Conservation (phyloP, 1,139 yeast species). For the Geotrichum europaeum region DNA sequence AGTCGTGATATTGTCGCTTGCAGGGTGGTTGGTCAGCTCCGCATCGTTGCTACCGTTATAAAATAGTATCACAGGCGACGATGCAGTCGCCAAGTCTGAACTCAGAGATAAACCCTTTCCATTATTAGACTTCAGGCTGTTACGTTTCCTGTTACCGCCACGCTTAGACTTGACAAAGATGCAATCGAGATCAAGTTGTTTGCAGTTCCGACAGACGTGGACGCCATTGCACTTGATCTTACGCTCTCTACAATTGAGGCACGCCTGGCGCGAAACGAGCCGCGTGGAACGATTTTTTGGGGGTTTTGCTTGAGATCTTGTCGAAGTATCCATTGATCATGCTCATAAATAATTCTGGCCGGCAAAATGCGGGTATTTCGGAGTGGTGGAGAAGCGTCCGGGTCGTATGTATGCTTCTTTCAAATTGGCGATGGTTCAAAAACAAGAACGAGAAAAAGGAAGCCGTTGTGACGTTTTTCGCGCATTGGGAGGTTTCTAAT, state of each 20-base stretch:
- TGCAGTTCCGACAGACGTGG: conserved; percentile 48
- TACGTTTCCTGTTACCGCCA: conserved; percentile 47
- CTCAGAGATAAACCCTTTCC: neutral
- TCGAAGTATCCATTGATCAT: neutral
- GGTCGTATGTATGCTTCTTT: too few species aligned
- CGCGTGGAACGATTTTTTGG: conserved; percentile 28
- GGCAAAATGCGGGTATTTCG: neutral
- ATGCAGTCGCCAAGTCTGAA: neutral
- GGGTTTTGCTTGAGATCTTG: conserved; percentile 7
- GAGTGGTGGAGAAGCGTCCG: neutral
- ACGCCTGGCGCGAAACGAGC: conserved; percentile 54
- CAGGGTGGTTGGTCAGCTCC: neutral
- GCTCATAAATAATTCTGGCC: neutral
- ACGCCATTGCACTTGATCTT: conserved; percentile 58
- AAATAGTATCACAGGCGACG: neutral
- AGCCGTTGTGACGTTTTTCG: too few species aligned
- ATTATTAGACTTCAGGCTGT: conserved; percentile 31
- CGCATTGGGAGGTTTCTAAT: too few species aligned
- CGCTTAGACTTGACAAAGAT: conserved; percentile 54
- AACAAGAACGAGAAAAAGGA: neutral
- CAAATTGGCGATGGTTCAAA: neutral
- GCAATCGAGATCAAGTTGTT: conserved; percentile 45
- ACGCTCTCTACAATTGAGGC: conserved; percentile 56
- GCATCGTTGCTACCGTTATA: neutral
- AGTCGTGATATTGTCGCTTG: neutral